Evolutionary conservation across 2,329 filamentous ascomycete species (phyloP).

Genomic region (Lomentospora prolificans): DNA sequence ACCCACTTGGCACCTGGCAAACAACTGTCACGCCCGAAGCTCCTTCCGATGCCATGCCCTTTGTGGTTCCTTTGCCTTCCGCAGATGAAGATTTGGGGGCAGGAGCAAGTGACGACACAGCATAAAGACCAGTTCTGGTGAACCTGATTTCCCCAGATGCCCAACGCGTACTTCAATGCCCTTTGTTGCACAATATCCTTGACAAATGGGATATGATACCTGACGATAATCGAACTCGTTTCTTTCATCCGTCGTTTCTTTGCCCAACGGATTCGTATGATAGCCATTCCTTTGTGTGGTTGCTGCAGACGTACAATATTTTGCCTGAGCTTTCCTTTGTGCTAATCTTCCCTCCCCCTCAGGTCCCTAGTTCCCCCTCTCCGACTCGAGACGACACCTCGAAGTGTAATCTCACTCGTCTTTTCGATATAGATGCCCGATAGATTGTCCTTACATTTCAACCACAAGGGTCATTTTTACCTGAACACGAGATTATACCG

Average conservation of each 20-base stretch:
- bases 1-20: not conserved
- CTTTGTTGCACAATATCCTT: not conserved
- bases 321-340: not conserved
- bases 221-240: not conserved
- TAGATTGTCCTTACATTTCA: not conserved
- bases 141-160: not conserved
- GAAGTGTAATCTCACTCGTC: not conserved
- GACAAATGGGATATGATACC: not conserved
- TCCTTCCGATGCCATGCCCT: no score
- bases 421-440: not conserved
- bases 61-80: no score
- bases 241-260: not conserved
- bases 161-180: not conserved
- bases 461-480: not conserved
- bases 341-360: not conserved
- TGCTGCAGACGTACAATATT: not conserved
- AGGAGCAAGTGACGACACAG: constrained; percentile 1
- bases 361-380: not conserved
- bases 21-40: not conserved
- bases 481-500: not conserved
- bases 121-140: not conserved
- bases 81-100: not conserved
- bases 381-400: not conserved
- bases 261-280: not conserved
- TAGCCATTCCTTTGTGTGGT: not conserved